phyloP scores from a whole-genome alignment of 805 yeast species.

The Spathaspora hagerdaliae region DNA sequence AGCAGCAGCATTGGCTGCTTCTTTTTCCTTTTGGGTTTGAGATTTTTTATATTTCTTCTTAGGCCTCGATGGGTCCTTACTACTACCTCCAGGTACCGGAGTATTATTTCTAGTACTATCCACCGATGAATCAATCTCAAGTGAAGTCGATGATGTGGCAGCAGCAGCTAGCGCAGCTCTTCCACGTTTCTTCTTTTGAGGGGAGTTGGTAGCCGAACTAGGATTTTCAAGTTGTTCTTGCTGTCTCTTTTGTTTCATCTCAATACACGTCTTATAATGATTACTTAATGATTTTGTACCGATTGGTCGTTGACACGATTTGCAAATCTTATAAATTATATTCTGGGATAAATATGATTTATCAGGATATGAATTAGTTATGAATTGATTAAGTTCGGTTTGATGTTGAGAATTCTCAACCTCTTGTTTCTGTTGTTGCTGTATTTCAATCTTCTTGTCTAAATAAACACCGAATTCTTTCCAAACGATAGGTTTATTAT shows the following conservation, averaged over 20 bases:
- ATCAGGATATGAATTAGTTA: constrained; percentile 18
- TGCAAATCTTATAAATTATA: constrained; percentile 35
- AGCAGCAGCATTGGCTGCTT: constrained; percentile 44
- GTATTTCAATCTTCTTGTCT: constrained; percentile 33
- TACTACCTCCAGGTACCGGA: constrained; percentile 21
- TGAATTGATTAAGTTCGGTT: constrained; percentile 13
- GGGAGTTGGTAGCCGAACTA: constrained; percentile 5
- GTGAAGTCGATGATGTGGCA: constrained; percentile 4
- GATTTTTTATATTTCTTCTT: constrained; percentile 43
- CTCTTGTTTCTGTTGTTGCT: constrained; percentile 10
- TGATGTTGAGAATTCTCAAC: neutral
- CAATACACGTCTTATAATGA: constrained; percentile 34
- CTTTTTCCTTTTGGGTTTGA: constrained; percentile 42
- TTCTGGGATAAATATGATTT: constrained; percentile 29
- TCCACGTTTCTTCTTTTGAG: constrained; percentile 4
- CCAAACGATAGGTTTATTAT: constrained; percentile 34
- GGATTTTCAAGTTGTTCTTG: constrained; percentile 13
- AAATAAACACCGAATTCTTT: constrained; percentile 42
- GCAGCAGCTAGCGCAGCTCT: constrained; percentile 1
- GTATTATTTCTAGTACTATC: constrained; percentile 37
- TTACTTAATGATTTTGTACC: constrained; percentile 29
- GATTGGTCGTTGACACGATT: constrained; percentile 36
- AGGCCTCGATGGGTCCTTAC: constrained; percentile 17
- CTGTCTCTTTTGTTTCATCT: constrained; percentile 33
- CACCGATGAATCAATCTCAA: constrained; percentile 36